Evolutionary conservation across 2,329 filamentous ascomycete genomes (phyloP).

Genomic region (Trichophyton equinum): DNA sequence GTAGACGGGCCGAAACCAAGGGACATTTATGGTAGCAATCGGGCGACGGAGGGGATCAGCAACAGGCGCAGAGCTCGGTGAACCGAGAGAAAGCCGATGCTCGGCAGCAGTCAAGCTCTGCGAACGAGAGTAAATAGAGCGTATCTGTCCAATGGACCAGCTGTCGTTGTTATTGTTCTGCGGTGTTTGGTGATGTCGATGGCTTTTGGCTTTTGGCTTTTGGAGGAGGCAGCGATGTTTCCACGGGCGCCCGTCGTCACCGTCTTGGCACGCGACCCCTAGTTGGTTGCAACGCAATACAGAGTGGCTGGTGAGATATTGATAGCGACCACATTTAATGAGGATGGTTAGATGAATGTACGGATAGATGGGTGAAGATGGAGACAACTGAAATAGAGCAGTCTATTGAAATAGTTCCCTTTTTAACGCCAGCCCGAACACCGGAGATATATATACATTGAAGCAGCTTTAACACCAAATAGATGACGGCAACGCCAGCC

Average conservation of each 20-base stretch:
- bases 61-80: background rate
- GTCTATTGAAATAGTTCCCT: background rate
- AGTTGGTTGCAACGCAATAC: background rate
- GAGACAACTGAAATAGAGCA: background rate
- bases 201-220: background rate
- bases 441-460: constrained; percentile 1
- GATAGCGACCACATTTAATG: background rate
- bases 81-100: background rate
- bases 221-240: background rate
- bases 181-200: background rate
- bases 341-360: background rate
- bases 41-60: background rate
- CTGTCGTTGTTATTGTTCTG: background rate
- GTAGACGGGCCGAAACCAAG: constrained; percentile 16
- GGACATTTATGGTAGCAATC: constrained; percentile 10
- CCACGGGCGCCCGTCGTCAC: background rate
- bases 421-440: background rate
- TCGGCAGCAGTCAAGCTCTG: background rate
- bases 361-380: background rate
- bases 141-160: background rate
- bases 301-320: background rate
- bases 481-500: background rate
- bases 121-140: background rate
- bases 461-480: background rate
- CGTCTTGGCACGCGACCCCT: background rate